Conservation (phyloP, 2,329 filamentous ascomycete genomes). For the Sclerotinia spermophila region DNA sequence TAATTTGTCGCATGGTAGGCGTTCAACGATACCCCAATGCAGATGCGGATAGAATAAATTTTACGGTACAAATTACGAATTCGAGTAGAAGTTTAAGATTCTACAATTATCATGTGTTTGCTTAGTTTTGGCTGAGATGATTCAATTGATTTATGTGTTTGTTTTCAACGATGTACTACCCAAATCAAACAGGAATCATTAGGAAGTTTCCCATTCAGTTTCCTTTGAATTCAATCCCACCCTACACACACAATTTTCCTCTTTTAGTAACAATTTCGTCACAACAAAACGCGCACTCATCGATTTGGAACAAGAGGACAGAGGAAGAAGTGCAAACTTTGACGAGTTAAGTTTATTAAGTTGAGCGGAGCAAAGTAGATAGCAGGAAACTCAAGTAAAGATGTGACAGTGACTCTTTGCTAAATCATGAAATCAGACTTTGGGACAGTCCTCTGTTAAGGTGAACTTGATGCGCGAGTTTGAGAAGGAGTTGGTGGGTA, state of each 20-base stretch:
- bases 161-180: not conserved
- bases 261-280: not conserved
- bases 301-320: not conserved
- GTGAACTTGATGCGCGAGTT: not conserved
- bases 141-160: not conserved
- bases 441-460: not conserved
- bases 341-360: not conserved
- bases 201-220: not conserved
- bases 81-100: not conserved
- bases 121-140: not conserved
- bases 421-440: not conserved
- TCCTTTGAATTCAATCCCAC: not conserved
- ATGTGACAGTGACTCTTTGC: not conserved
- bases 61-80: not conserved
- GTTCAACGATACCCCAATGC: conserved; percentile 13
- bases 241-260: not conserved
- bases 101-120: not conserved
- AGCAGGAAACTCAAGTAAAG: not conserved
- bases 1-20: conserved; percentile 5
- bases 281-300: not conserved
- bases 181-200: not conserved
- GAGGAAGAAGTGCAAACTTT: not conserved
- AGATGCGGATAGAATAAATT: not conserved
- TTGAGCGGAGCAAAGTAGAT: not conserved
- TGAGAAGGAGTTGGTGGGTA: not conserved